Evolutionary conservation across 2,329 filamentous ascomycete species (phyloP), one percentile per base, ranked within the genome.

Genomic region (Thermothelomyces thermophilus): DNA sequence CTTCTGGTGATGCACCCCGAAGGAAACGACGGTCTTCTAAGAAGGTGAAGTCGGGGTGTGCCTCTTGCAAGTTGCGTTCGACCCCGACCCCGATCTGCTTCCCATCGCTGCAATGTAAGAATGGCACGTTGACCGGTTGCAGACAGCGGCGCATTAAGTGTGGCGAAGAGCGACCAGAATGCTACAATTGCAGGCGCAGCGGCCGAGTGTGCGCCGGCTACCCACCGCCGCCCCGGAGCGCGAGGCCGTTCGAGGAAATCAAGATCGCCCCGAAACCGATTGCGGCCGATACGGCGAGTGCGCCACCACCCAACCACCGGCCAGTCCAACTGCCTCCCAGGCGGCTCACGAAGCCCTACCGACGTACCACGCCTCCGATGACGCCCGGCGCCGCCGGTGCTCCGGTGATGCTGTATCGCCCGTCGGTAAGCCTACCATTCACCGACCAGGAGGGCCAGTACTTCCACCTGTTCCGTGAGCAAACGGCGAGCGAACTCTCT

Each of bases 41-140:
- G 13, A 83, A 84, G 62, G 80, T 83, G 56, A 83, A 82, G 68
- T 84, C 80, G 1, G 81, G 81, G 35, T 84, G 82, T 65, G 73
- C 72, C 59, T 82, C 79, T 64, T 85, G 81, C 49, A 83, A 80
- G 63, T 72, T 71, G 55, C n/a, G n/a, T n/a, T n/a, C n/a, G n/a
- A n/a, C n/a, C n/a, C n/a, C n/a, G n/a, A n/a, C n/a, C n/a, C n/a
- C n/a, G n/a, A n/a, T n/a, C n/a, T n/a, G n/a, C n/a, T n/a, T n/a
- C n/a, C n/a, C n/a, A n/a, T n/a, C n/a, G n/a, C n/a, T n/a, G n/a
- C n/a, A 31, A 31, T 9, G 30, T 31, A 10, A 31, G 30, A 31
- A 31, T 14, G 30, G 30, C 9, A 31, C 14, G 30, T 14, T 14
- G 14, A 16, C 33, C 13, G 24, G 24, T 6, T 35, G 33, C 16